Percentiles rank a stretch among this genome's conserved stretches.
phyloP scores from a whole-genome alignment of 495 filamentous ascomycete genomes.

The Evansstolkia leycettana region DNA sequence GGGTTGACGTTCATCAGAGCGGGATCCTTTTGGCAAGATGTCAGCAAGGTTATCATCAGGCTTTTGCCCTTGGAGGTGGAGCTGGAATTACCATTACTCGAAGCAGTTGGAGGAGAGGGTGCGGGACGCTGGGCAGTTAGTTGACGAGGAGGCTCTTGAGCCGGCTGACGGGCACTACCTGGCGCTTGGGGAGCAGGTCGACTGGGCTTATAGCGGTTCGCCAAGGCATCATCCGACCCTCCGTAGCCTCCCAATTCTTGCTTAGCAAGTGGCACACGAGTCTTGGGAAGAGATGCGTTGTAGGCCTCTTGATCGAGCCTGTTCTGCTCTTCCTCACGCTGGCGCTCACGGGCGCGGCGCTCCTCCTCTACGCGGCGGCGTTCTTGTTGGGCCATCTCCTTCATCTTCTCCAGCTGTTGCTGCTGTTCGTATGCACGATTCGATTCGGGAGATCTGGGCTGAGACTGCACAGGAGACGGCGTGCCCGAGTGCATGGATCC shows the following conservation, averaged over 20 bases:
- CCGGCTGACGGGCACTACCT: constrained; percentile 28
- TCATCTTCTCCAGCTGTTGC: constrained; percentile 33
- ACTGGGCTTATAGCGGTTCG: constrained; percentile 69
- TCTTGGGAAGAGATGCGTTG: constrained; percentile 75
- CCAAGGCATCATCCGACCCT: constrained; percentile 23
- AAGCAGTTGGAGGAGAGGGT: constrained; percentile 38
- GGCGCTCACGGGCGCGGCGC: constrained; percentile 32
- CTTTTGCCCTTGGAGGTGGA: too few relatives aligned
- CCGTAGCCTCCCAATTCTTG: constrained; percentile 74
- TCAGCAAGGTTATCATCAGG: too few relatives aligned
- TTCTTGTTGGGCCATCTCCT: constrained; percentile 37
- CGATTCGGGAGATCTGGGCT: constrained; percentile 16
- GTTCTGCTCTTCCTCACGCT: constrained; percentile 51
- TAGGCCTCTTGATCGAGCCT: constrained; percentile 70
- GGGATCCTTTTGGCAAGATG: neutral
- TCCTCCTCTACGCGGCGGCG: constrained; percentile 41
- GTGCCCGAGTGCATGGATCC: constrained; percentile 20
- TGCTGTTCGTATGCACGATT: constrained; percentile 30
- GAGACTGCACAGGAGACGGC: constrained; percentile 25
- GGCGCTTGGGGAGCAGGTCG: constrained; percentile 48
- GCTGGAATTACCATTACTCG: constrained; percentile 2
- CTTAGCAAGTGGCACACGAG: constrained; percentile 63
- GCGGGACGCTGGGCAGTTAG: constrained; percentile 44
- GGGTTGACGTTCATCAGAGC: constrained; percentile 17
- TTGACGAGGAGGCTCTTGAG: constrained; percentile 20